phyloP scores from a whole-genome alignment of 306 rosid species.

The Lathyrus sativus region DNA sequence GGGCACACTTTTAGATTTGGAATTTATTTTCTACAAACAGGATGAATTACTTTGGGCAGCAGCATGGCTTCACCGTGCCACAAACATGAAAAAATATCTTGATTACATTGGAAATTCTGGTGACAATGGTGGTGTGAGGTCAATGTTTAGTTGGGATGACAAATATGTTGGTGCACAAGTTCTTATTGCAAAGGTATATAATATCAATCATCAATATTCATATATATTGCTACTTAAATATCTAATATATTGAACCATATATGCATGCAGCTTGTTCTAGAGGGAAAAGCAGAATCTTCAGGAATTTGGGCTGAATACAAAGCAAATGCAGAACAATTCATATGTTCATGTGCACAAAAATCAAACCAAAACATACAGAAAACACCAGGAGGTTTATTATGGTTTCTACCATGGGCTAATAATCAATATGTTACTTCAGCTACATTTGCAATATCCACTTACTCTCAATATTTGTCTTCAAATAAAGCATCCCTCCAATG shows the following conservation, averaged over 20 bases:
- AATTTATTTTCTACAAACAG: constrained; percentile 33
- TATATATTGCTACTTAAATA: not conserved
- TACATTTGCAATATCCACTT: constrained; percentile 45
- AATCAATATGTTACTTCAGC: constrained; percentile 59
- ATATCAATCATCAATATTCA: not conserved
- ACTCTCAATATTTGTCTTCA: constrained; percentile 48
- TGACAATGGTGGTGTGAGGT: constrained; percentile 45
- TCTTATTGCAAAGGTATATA: constrained; percentile 52
- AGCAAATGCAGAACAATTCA: constrained; percentile 53
- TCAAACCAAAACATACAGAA: constrained; percentile 40
- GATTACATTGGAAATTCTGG: constrained; percentile 35
- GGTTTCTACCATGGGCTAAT: constrained; percentile 57
- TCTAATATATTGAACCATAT: not conserved
- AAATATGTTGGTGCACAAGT: constrained; percentile 59
- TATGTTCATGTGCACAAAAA: constrained; percentile 59
- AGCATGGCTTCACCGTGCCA: constrained; percentile 68
- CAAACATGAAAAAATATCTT: constrained; percentile 34
- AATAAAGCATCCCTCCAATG: constrained; percentile 36
- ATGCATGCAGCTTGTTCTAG: constrained; percentile 54
- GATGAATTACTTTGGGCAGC: constrained; percentile 73
- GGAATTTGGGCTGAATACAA: constrained; percentile 51
- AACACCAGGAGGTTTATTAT: constrained; percentile 53
- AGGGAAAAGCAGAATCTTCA: constrained; percentile 37
- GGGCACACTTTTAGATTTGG: not conserved
- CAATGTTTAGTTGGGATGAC: constrained; percentile 66